Percentiles rank a stretch among this genome's conserved stretches.
Conservation (phyloP, 352 stramenopile species). For the Phytopythium chamaehyphon region DNA sequence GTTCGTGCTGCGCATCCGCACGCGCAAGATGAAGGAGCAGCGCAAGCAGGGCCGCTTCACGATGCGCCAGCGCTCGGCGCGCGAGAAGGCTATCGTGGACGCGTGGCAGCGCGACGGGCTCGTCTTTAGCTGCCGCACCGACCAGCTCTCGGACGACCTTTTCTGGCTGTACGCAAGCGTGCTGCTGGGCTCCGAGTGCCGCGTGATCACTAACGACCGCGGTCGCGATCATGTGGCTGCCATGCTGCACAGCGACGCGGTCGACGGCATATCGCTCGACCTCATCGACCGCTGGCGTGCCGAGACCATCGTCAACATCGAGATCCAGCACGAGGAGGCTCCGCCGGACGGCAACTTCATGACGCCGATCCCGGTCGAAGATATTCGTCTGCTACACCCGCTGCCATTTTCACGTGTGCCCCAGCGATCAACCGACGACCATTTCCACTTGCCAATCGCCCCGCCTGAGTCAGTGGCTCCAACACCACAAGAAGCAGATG, state of each 20-base stretch:
- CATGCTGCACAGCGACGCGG: slow-evolving; percentile 41
- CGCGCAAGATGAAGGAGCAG: slow-evolving; percentile 38
- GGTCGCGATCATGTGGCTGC: slow-evolving; percentile 94
- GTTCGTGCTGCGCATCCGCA: slow-evolving; percentile 59
- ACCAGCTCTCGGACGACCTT: slow-evolving; percentile 92
- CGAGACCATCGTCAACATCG: slow-evolving; percentile 64
- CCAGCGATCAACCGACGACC: slow-evolving; percentile 34
- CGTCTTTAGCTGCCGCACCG: slow-evolving; percentile 90
- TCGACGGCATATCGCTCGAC: slow-evolving; percentile 51
- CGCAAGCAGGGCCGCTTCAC: slow-evolving; percentile 44
- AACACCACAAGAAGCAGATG: no score
- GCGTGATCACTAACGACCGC: slow-evolving; percentile 97
- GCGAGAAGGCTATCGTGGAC: slow-evolving; percentile 58
- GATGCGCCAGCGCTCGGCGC: slow-evolving; percentile 37
- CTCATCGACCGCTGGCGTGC: slow-evolving; percentile 72
- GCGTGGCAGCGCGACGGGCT: slow-evolving; percentile 70
- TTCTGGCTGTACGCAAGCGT: slow-evolving; percentile 97
- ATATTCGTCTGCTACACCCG: slow-evolving; percentile 52
- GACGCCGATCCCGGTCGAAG: slow-evolving; percentile 43
- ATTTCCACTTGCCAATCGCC: slow-evolving; percentile 61
- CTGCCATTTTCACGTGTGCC: slow-evolving; percentile 66
- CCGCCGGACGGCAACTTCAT: slow-evolving; percentile 3
- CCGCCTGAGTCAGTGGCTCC: slow-evolving; percentile 7
- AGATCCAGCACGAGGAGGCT: slow-evolving; percentile 64
- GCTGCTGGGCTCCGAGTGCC: slow-evolving; percentile 44